Evolutionary conservation across 2,329 filamentous ascomycete species (phyloP).

Genomic region (Beauveria sp.): DNA sequence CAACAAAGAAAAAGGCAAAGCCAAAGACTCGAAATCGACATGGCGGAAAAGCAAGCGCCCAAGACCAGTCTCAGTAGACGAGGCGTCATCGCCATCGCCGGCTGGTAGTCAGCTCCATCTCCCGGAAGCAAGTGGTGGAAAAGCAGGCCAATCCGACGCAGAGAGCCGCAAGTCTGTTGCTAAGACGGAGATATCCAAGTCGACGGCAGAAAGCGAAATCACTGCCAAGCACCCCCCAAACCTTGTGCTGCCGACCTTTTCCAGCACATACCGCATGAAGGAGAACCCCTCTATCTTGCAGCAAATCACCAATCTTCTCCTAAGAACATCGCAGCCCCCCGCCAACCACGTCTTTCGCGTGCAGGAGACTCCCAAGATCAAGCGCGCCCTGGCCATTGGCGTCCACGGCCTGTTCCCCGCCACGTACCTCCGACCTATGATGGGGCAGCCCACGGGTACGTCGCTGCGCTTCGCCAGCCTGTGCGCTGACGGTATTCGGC

Average conservation of each 20-base stretch:
- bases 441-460: constrained; percentile 92
- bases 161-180: constrained; percentile 11
- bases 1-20: constrained; percentile 19
- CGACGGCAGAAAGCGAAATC: constrained; percentile 36
- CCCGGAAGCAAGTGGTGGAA: background rate
- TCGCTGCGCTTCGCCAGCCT: constrained; percentile 89
- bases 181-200: constrained; percentile 20
- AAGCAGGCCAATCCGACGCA: constrained; percentile 16
- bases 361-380: constrained; percentile 63
- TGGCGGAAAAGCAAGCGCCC: constrained; percentile 38
- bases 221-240: constrained; percentile 45
- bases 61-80: constrained; percentile 42
- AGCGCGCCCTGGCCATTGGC: constrained; percentile 84
- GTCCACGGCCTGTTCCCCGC: constrained; percentile 93
- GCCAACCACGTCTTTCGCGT: constrained; percentile 66
- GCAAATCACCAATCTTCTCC: constrained; percentile 52
- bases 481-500: constrained; percentile 72
- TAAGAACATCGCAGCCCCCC: constrained; percentile 47
- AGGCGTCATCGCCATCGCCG: constrained; percentile 29
- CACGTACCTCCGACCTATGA: constrained; percentile 75
- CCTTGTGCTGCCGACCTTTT: constrained; percentile 62
- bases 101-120: constrained; percentile 19
- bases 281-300: constrained; percentile 64
- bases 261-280: constrained; percentile 58
- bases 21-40: constrained; percentile 27